Evolutionary conservation across 257 asterid genomes (phyloP).

Genomic region (Lycium ferocissimum): DNA sequence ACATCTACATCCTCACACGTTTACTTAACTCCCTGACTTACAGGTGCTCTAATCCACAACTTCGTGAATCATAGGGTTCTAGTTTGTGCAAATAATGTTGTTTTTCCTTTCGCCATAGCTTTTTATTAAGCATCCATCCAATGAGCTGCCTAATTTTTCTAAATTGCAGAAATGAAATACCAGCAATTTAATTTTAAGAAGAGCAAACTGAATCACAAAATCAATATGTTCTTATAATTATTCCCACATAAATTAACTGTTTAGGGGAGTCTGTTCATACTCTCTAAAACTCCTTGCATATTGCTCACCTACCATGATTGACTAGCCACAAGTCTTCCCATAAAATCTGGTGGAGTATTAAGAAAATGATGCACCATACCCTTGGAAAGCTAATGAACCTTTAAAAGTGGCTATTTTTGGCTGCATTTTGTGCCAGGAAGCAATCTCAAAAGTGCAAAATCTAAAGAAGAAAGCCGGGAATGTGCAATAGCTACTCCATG

Average conservation of each 20-base stretch:
- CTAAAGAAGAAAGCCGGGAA: background rate
- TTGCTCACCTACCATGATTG: background rate
- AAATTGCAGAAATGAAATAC: no score
- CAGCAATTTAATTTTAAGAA: no score
- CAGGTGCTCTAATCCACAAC: background rate
- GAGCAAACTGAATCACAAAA: no score
- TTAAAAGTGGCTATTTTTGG: background rate
- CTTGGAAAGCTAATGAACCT: background rate
- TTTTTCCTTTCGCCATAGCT: background rate
- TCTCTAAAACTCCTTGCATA: background rate
- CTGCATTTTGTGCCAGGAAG: slow-evolving; percentile 11
- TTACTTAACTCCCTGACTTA: background rate
- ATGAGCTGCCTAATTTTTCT: no score
- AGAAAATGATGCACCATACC: background rate
- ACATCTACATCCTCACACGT: background rate
- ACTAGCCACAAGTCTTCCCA: background rate
- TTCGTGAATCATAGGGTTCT: background rate
- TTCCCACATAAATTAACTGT: no score
- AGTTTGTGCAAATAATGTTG: background rate
- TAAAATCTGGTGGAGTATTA: background rate
- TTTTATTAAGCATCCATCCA: no score
- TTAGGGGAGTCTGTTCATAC: no score
- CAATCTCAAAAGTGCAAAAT: background rate
- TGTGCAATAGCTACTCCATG: background rate
- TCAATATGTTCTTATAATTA: no score